Evolutionary conservation across 768 basidiomycete genomes (phyloP), one percentile per base, ranked within the genome.

Genomic region (Collybia nuda): DNA sequence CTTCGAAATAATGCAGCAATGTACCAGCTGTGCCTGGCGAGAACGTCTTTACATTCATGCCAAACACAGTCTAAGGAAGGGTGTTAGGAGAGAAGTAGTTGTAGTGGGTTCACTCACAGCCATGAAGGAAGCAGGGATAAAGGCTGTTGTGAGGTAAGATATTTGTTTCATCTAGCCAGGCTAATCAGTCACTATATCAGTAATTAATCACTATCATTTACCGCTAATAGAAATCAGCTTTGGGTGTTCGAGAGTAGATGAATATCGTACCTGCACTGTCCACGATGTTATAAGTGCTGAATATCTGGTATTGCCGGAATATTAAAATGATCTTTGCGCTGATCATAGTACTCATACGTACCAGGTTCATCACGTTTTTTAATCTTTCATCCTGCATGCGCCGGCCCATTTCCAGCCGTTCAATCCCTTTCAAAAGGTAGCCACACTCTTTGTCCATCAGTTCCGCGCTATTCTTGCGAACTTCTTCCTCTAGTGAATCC

Each of bases 101-200:
- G 22, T 7, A 26, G 22, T n/a, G 21, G 18, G 28, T n/a, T 14
- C 22, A 49, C 74, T 42, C 59, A 78, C 78, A 50, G 80, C 73
- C 19, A 69, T 65, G 47, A 84, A 79, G 9, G 78, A 77, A 0
- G 80, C 78, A 2, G 84, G 84, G 3, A 85, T 65, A 63, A 84
- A 85, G 17, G 80, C 56, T 80, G 84, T 84, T 1, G 79, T 78
- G 6, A 85, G 67, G 56, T 84, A 85, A 0, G 82, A 76, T 39
- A 85, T 77, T 62, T 84, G 78, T 48, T 76, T 79, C 77, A 78
- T 80, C 71, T 73, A 26, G 32, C 3, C 3, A 37, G 22, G 18
- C 21, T 3, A 21, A 26, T 56, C 2, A 56, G 50, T 28, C 21
- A 44, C 19, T 2, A 36, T 15, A 2, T n/a, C 14, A 39, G 17